phyloP scores from a whole-genome alignment of 352 stramenopile species.

The Nothophytophthora sp. region DNA sequence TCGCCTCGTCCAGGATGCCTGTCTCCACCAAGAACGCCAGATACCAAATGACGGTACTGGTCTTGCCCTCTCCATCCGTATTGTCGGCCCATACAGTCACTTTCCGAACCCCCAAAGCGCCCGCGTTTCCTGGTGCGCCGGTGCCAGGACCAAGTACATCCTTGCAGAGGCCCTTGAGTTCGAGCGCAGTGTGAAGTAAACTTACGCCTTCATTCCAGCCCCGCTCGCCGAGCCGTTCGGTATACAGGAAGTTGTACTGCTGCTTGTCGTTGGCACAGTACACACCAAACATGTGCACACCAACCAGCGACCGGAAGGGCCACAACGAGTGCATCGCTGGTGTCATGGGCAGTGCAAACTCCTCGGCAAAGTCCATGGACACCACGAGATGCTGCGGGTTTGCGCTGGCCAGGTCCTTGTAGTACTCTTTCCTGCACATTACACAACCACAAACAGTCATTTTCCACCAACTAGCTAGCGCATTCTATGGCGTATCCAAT shows the following conservation, averaged over 20 bases:
- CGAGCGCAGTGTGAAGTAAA: slow-evolving; percentile 7
- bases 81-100: slow-evolving; percentile 16
- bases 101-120: neutral
- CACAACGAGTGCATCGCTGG: slow-evolving; percentile 1
- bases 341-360: neutral
- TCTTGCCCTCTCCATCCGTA: slow-evolving; percentile 15
- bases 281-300: slow-evolving; percentile 12
- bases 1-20: neutral
- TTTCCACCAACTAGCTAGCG: no score
- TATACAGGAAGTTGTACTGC: slow-evolving; percentile 9
- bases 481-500: no score
- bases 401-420: neutral
- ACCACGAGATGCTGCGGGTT: neutral
- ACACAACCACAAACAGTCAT: no score
- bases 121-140: no score
- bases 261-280: neutral
- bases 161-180: neutral
- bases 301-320: slow-evolving; percentile 15
- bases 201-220: slow-evolving; percentile 6
- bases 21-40: slow-evolving; percentile 5
- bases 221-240: slow-evolving; percentile 3
- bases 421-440: neutral
- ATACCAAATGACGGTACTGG: slow-evolving; percentile 9
- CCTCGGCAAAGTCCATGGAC: neutral
- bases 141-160: neutral